phyloP scores from a whole-genome alignment of 768 basidiomycete genomes.

The Tricholomella constricta region DNA sequence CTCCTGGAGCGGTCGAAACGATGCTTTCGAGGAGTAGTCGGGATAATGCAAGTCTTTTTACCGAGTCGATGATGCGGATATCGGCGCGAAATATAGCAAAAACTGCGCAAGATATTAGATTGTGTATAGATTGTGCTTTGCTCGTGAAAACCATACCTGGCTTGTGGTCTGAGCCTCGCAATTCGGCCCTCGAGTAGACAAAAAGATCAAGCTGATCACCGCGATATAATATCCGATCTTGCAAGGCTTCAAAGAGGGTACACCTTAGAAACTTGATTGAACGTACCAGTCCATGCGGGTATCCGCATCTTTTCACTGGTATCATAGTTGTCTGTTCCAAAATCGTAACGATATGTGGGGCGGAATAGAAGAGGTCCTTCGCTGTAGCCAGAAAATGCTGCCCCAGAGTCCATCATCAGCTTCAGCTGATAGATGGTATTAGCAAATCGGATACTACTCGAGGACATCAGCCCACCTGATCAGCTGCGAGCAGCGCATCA shows the following conservation, averaged over 20 bases:
- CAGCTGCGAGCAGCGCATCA: conserved; percentile 73
- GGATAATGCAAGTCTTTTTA: conserved; percentile 71
- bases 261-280: neutral
- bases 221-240: conserved; percentile 91
- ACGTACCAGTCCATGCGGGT: conserved; percentile 94
- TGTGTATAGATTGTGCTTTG: neutral
- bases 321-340: conserved; percentile 85
- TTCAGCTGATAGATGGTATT: conserved; percentile 53
- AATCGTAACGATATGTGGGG: conserved; percentile 93
- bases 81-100: conserved; percentile 81
- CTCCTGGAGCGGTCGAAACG: conserved; percentile 61
- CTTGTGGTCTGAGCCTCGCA: conserved; percentile 93
- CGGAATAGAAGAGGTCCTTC: conserved; percentile 92
- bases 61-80: conserved; percentile 76
- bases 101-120: conserved; percentile 47
- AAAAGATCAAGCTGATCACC: conserved; percentile 72
- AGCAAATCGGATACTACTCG: neutral
- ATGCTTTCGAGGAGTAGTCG: conserved; percentile 68
- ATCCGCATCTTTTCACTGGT: conserved; percentile 95
- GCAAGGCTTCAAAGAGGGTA: conserved; percentile 10
- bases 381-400: conserved; percentile 79
- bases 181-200: conserved; percentile 81
- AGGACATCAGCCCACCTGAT: conserved; percentile 66
- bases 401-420: conserved; percentile 67
- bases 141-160: conserved; percentile 57